Evolutionary conservation across 768 basidiomycete genomes (phyloP).

Genomic region (Exidia glandulosa): DNA sequence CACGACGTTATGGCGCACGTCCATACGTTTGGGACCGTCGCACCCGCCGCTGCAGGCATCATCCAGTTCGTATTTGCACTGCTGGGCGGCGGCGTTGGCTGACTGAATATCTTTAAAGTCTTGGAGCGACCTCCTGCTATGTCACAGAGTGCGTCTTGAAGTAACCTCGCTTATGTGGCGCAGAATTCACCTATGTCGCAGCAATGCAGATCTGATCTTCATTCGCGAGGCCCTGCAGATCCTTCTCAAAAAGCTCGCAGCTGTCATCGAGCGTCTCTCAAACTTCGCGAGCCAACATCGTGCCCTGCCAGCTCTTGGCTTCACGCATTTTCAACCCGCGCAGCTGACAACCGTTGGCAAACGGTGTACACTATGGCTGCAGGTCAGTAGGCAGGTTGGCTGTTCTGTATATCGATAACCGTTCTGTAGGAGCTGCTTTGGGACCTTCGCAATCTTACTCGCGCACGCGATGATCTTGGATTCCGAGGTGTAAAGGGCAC

Average conservation of each 20-base stretch:
- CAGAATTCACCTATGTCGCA: constrained; percentile 22
- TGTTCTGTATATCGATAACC: background rate
- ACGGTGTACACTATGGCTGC: constrained; percentile 92
- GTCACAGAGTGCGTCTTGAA: constrained; percentile 79
- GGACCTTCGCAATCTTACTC: constrained; percentile 88
- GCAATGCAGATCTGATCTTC: constrained; percentile 98
- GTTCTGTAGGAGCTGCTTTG: constrained; percentile 70
- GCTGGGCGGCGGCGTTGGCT: background rate
- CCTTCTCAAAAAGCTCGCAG: constrained; percentile 74
- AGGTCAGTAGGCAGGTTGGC: constrained; percentile 34
- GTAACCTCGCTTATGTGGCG: background rate
- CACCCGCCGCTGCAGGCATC: constrained; percentile 90
- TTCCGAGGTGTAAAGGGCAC: constrained; percentile 99
- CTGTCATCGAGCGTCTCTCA: constrained; percentile 82
- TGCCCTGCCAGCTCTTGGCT: constrained; percentile 87
- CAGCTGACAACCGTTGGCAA: constrained; percentile 98
- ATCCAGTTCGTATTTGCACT: constrained; percentile 56
- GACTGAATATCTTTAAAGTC: constrained; percentile 30
- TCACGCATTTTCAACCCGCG: constrained; percentile 98
- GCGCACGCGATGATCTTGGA: constrained; percentile 83
- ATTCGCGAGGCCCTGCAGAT: constrained; percentile 76
- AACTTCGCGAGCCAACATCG: constrained; percentile 76
- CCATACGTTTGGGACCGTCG: constrained; percentile 89
- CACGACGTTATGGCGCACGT: constrained; percentile 99
- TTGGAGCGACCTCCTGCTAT: constrained; percentile 97